These are phyloP conservation scores for Musa beccarii DNA, from an alignment of 176 grass and related monocot genomes.

Conservation along the genomic window DNA sequence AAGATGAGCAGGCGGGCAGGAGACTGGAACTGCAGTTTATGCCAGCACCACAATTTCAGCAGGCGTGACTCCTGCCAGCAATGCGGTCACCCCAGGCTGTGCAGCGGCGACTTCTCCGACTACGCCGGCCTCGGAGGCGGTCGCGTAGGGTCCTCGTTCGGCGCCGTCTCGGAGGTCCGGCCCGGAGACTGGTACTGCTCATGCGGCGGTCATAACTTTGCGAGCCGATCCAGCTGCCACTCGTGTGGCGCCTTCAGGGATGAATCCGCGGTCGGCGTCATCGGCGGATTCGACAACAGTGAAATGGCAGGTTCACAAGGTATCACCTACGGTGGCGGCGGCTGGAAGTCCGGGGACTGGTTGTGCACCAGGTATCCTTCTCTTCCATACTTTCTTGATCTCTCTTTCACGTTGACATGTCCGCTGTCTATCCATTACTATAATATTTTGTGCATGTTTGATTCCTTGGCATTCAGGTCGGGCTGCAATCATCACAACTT, in stretches of 20 bases:
- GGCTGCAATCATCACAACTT: too few species aligned
- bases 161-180: constrained; percentile 28
- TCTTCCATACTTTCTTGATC: too few species aligned
- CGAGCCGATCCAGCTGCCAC: constrained; percentile 83
- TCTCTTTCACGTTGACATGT: too few species aligned
- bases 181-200: constrained; percentile 89
- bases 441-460: too few species aligned
- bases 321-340: constrained; percentile 14
- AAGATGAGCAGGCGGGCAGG: constrained; percentile 53
- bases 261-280: constrained; percentile 21
- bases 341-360: constrained; percentile 95
- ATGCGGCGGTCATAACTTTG: constrained; percentile 90
- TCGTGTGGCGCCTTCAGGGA: constrained; percentile 67
- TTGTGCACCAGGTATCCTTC: constrained; percentile 73
- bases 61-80: constrained; percentile 85
- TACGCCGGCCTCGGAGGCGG: background rate
- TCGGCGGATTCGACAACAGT: constrained; percentile 34
- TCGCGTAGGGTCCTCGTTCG: background rate
- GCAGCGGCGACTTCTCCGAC: constrained; percentile 26
- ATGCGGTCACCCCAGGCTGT: constrained; percentile 49
- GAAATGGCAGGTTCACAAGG: constrained; percentile 45
- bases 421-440: too few species aligned
- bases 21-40: constrained; percentile 80
- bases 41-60: constrained; percentile 93
- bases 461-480: too few species aligned